Base-by-base conservation (phyloP, 805 yeast species). In the Starmera amethionina region DNA sequence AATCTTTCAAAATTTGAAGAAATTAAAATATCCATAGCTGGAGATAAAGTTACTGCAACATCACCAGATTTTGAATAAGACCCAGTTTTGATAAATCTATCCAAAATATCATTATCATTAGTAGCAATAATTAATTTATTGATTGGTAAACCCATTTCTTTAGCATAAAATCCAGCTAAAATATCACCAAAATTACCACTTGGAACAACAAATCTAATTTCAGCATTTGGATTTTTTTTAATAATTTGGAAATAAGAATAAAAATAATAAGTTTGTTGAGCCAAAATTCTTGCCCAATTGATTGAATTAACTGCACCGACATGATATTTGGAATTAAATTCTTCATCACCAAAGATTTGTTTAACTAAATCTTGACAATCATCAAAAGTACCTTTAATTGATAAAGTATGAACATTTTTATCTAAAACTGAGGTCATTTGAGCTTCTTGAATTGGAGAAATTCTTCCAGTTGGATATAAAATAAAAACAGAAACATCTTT, bases 181-280 rank as follows among this genome's bases (percentile, higher is more conserved):
- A 93, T 89, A 60, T 93, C 98, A 60, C 98, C 98, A 62, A 93
- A 93, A 73, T 93, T 93, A 58, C 98, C 98, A 43, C 95, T 83
- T 50, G 98, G 98, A 36, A 93, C 98, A 35, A 93, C 95, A 58
- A 76, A 93, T 51, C 85, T 82, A 42, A 85, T 77, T 51, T 74
- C 75, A 27, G 61, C 64, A 30, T 62, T 59, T 30, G 54, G 46
- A 36, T 51, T 35, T 38, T 62, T 52, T 48, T 72, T 76, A 42
- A 62, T 49, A 41, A 84, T 65, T 59, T 79, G 79, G 75, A 93
- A 89, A 70, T 79, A 93, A 5, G 97, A 77, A 63, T 84, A 79
- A 72, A 89, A 93, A 68, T 93, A 93, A 67, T 93, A 93, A 18
- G 98, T 89, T 60, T 88, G 90, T 68, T 93, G 98, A 34, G 98